Percentiles rank a stretch among this genome's conserved stretches.
phyloP scores from a whole-genome alignment of 805 yeast species.

The Pichia manshurica region DNA sequence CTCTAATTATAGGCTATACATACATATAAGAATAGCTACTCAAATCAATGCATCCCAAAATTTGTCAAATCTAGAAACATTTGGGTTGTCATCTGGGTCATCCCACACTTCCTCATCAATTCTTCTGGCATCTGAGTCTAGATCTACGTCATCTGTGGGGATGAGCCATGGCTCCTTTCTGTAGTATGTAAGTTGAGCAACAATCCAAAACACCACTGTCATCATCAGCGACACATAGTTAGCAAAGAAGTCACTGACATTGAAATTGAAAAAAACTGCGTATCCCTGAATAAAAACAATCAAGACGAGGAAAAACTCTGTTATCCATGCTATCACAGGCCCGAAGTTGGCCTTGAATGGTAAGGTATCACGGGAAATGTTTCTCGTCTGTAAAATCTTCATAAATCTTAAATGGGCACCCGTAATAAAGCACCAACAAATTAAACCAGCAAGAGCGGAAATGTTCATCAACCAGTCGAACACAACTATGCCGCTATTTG shows the following conservation, averaged over 20 bases:
- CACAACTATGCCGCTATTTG: constrained; percentile 49
- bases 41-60: constrained; percentile 15
- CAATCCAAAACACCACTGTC: constrained; percentile 49
- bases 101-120: constrained; percentile 48
- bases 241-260: constrained; percentile 56
- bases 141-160: constrained; percentile 55
- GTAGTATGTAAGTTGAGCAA: constrained; percentile 42
- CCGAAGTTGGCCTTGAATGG: constrained; percentile 71
- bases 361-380: constrained; percentile 58
- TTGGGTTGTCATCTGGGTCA: constrained; percentile 27
- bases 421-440: constrained; percentile 68
- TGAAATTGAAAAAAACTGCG: constrained; percentile 50
- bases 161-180: constrained; percentile 43
- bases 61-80: constrained; percentile 5
- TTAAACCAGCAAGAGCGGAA: constrained; percentile 69
- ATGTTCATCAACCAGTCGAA: constrained; percentile 71
- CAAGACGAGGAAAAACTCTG: constrained; percentile 46
- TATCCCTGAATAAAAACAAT: constrained; percentile 72
- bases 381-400: constrained; percentile 54
- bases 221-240: constrained; percentile 65
- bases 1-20: neutral
- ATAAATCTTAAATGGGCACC: constrained; percentile 65
- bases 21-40: neutral
- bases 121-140: constrained; percentile 18
- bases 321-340: constrained; percentile 65